These are phyloP conservation scores for Yamadazyma tumulicola DNA, from an alignment of 805 yeast species.

Conservation along the genomic window DNA sequence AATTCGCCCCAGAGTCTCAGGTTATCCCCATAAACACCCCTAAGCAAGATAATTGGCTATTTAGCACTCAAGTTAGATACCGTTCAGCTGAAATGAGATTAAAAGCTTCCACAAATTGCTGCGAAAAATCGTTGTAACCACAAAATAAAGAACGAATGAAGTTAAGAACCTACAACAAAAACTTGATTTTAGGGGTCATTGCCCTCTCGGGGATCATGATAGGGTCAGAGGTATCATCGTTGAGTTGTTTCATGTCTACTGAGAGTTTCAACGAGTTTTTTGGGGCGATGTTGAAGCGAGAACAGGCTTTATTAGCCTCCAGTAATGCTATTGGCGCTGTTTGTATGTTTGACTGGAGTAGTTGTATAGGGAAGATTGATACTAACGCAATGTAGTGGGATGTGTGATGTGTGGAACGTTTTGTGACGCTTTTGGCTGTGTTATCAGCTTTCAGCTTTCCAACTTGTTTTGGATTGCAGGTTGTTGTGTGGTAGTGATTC, in stretches of 20 bases:
- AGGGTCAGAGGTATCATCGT: slow-evolving; percentile 27
- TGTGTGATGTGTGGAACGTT: slow-evolving; percentile 26
- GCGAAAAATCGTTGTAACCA: too few species aligned
- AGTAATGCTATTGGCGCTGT: slow-evolving; percentile 35
- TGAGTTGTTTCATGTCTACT: slow-evolving; percentile 19
- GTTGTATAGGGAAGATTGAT: too few species aligned
- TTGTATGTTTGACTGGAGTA: slow-evolving; percentile 8
- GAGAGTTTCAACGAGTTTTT: slow-evolving; percentile 18
- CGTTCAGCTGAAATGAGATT: not conserved
- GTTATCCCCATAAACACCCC: too few species aligned
- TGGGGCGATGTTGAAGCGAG: slow-evolving; percentile 18
- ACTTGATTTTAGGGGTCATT: slow-evolving; percentile 16
- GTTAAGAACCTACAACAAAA: slow-evolving; percentile 15
- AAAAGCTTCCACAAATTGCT: too few species aligned
- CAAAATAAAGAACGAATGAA: too few species aligned
- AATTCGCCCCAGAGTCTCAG: too few species aligned
- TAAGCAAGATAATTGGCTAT: too few species aligned
- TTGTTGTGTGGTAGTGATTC: slow-evolving; percentile 19
- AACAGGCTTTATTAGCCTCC: slow-evolving; percentile 22
- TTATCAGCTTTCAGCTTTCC: slow-evolving; percentile 20
- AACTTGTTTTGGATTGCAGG: slow-evolving; percentile 28
- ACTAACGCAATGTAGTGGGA: slow-evolving; percentile 17
- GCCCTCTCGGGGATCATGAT: slow-evolving; percentile 25
- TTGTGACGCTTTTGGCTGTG: slow-evolving; percentile 27
- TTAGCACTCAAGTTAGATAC: too few species aligned